Percentiles rank a stretch among this genome's conserved stretches.
Evolutionary conservation across 2,329 filamentous ascomycete species (phyloP).

Genomic region (Talaromyces sp.): DNA sequence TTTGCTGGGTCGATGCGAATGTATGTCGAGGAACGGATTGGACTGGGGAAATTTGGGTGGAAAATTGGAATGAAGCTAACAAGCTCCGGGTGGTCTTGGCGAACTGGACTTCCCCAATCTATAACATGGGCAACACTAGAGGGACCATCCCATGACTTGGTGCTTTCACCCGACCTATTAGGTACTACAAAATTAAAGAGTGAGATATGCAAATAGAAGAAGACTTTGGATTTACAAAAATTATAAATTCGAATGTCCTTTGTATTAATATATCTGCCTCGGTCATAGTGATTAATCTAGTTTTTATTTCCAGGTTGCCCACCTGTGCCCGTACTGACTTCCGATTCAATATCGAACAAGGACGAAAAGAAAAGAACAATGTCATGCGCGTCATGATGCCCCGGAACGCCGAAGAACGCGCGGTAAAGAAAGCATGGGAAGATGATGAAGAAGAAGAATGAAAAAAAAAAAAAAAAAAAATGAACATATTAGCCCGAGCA

Average conservation of each 20-base stretch:
- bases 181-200: no score
- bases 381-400: slow-evolving; percentile 35
- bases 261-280: slow-evolving; percentile 25
- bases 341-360: slow-evolving; percentile 23
- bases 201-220: no score
- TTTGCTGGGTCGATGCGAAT: no score
- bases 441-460: slow-evolving; percentile 5
- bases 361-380: slow-evolving; percentile 25
- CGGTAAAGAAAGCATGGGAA: slow-evolving; percentile 10
- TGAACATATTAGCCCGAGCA: slow-evolving; percentile 12
- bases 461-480: slow-evolving; percentile 6
- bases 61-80: not conserved
- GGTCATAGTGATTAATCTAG: slow-evolving; percentile 28
- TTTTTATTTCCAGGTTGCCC: slow-evolving; percentile 27
- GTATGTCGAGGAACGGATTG: no score
- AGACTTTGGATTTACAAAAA: not conserved
- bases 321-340: slow-evolving; percentile 20
- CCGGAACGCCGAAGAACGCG: slow-evolving; percentile 31
- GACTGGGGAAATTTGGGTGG: not conserved
- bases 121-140: no score
- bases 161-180: no score
- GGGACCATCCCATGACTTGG: no score
- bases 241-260: slow-evolving; percentile 15
- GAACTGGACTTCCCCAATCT: not conserved
- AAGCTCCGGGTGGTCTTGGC: slow-evolving; percentile 2